phyloP scores from a whole-genome alignment of 345 rosid species.

The Draba incana region DNA sequence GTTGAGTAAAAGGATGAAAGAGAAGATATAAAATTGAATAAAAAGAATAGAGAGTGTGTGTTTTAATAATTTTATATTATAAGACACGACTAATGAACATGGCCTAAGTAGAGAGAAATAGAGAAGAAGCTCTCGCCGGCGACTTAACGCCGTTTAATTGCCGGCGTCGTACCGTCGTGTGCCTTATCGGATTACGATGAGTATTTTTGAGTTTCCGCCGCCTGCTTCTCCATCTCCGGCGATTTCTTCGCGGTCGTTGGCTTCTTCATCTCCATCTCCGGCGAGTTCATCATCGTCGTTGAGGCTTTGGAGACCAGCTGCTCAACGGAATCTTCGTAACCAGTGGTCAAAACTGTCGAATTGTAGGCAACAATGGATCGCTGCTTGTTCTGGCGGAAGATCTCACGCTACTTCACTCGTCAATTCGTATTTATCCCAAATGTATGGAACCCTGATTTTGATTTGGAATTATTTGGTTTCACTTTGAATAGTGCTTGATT shows the following conservation, averaged over 20 bases:
- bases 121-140: slow-evolving; percentile 24
- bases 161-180: slow-evolving; percentile 22
- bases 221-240: slow-evolving; percentile 41
- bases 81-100: too few species aligned
- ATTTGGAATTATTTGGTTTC: neutral
- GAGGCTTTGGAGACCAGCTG: slow-evolving; percentile 88
- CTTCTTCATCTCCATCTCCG: slow-evolving; percentile 27
- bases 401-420: slow-evolving; percentile 81
- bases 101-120: neutral
- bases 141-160: slow-evolving; percentile 5
- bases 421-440: slow-evolving; percentile 69
- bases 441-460: slow-evolving; percentile 36
- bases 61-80: too few species aligned
- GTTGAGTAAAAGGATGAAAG: too few species aligned
- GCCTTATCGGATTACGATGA: slow-evolving; percentile 16
- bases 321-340: slow-evolving; percentile 85
- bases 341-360: slow-evolving; percentile 83
- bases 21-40: too few species aligned
- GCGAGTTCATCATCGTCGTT: slow-evolving; percentile 49
- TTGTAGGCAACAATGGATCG: slow-evolving; percentile 60
- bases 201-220: slow-evolving; percentile 33
- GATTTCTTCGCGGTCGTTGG: slow-evolving; percentile 42
- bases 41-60: too few species aligned
- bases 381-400: slow-evolving; percentile 60
- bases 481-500: neutral